A percentile compares a stretch with the other conserved stretches of the same genome.
Conservation (phyloP, 805 yeast species). For the Starmerella cellae region DNA sequence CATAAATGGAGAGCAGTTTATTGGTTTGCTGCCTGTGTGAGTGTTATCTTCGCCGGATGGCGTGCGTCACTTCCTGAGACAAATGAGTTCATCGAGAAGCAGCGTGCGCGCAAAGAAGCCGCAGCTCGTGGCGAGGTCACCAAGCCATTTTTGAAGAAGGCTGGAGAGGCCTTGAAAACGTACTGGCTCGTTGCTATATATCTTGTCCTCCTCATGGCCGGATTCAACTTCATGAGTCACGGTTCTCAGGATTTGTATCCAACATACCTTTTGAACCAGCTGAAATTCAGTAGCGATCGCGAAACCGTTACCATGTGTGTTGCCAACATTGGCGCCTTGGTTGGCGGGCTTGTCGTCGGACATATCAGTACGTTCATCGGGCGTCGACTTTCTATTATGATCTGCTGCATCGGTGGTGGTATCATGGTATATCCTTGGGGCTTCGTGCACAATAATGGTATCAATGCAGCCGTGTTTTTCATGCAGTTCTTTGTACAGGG, state of each 20-base stretch:
- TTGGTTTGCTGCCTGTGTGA: conserved; percentile 64
- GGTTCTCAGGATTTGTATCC: conserved; percentile 67
- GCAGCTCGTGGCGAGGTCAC: conserved; percentile 14
- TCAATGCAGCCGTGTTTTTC: conserved; percentile 50
- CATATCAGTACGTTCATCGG: conserved; percentile 47
- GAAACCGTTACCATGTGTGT: conserved; percentile 49
- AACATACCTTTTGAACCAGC: conserved; percentile 44
- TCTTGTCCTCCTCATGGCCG: conserved; percentile 49
- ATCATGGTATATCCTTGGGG: conserved; percentile 54
- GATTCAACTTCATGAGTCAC: conserved; percentile 59
- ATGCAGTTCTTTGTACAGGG: conserved; percentile 57
- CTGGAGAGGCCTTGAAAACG: conserved; percentile 30
- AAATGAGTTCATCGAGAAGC: conserved; percentile 34
- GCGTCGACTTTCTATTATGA: conserved; percentile 44
- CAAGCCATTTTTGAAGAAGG: conserved; percentile 21
- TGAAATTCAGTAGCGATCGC: conserved; percentile 34
- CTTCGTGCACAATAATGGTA: conserved; percentile 34
- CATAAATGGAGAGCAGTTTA: conserved; percentile 59
- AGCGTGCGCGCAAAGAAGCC: conserved; percentile 12
- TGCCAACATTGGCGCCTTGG: conserved; percentile 53
- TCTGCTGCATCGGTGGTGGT: conserved; percentile 32
- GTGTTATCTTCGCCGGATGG: conserved; percentile 45
- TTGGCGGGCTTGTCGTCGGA: conserved; percentile 50
- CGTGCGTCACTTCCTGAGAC: conserved; percentile 50
- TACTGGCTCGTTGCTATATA: conserved; percentile 53